Conservation (phyloP, 352 stramenopile genomes). For the Phytophthora crassamura region DNA sequence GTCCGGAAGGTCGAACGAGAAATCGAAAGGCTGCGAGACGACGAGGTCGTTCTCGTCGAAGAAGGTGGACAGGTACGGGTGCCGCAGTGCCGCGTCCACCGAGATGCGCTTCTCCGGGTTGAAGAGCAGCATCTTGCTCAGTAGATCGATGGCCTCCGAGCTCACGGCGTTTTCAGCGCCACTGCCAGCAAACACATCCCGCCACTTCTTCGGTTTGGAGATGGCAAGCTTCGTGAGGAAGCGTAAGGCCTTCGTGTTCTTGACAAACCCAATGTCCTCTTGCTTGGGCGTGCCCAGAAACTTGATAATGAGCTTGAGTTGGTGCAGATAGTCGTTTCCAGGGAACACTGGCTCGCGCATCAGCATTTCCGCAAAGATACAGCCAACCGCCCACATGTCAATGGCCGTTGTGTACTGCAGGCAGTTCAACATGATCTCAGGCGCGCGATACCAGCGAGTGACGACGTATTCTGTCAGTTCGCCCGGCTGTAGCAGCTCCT, state of each 20-base stretch:
- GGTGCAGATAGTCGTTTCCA: slow-evolving; percentile 86
- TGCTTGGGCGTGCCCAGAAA: slow-evolving; percentile 75
- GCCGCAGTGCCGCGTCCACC: slow-evolving; percentile 56
- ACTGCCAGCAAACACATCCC: slow-evolving; percentile 59
- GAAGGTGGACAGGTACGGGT: slow-evolving; percentile 87
- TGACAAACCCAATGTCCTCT: slow-evolving; percentile 82
- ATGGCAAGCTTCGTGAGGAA: slow-evolving; percentile 88
- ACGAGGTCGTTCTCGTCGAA: slow-evolving; percentile 79
- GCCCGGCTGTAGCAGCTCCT: slow-evolving; percentile 12
- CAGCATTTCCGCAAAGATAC: slow-evolving; percentile 99
- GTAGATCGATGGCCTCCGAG: slow-evolving; percentile 60
- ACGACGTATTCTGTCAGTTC: slow-evolving; percentile 76
- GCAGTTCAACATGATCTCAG: slow-evolving; percentile 95
- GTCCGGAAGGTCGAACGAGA: slow-evolving; percentile 72
- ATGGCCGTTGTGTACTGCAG: slow-evolving; percentile 95
- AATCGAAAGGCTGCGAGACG: slow-evolving; percentile 55
- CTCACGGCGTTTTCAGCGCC: slow-evolving; percentile 36
- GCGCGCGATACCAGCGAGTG: slow-evolving; percentile 88
- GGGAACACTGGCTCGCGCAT: slow-evolving; percentile 96
- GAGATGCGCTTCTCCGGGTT: slow-evolving; percentile 81
- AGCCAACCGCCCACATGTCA: slow-evolving; percentile 96
- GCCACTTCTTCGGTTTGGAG: slow-evolving; percentile 78
- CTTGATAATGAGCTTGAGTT: slow-evolving; percentile 85
- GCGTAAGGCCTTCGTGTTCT: slow-evolving; percentile 90
- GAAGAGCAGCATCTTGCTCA: slow-evolving; percentile 74